Conservation (phyloP, 352 stramenopile species). For the Phytopythium aichiense region DNA sequence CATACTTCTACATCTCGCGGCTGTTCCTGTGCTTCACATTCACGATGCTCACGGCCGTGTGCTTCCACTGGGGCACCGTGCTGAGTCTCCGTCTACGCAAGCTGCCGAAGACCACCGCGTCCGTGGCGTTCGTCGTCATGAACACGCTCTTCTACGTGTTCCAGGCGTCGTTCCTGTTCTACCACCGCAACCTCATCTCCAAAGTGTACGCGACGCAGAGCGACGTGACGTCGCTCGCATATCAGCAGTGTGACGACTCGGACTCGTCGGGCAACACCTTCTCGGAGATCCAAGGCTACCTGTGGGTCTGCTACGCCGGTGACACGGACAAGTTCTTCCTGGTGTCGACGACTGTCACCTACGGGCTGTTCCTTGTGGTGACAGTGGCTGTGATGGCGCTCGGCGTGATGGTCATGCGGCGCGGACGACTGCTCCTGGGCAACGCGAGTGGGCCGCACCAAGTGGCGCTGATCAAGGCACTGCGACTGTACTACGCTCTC, state of each 20-base stretch:
- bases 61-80: slow-evolving; percentile 86
- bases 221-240: slow-evolving; percentile 60
- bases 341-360: slow-evolving; percentile 74
- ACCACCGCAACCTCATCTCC: slow-evolving; percentile 58
- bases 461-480: slow-evolving; percentile 76
- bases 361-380: slow-evolving; percentile 70
- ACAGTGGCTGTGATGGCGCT: slow-evolving; percentile 79
- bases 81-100: slow-evolving; percentile 74
- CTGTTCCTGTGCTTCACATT: slow-evolving; percentile 84
- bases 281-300: slow-evolving; percentile 82
- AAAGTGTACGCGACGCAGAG: slow-evolving; percentile 74
- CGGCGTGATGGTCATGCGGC: slow-evolving; percentile 84
- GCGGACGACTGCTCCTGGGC: slow-evolving; percentile 66
- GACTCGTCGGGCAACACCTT: slow-evolving; percentile 68
- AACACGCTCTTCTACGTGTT: slow-evolving; percentile 83
- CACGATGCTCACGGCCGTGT: slow-evolving; percentile 86
- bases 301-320: slow-evolving; percentile 76
- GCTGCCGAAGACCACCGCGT: slow-evolving; percentile 61
- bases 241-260: slow-evolving; percentile 62
- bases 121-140: slow-evolving; percentile 58
- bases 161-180: slow-evolving; percentile 67
- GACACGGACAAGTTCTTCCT: slow-evolving; percentile 77
- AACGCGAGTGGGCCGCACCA: slow-evolving; percentile 71
- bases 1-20: slow-evolving; percentile 83
- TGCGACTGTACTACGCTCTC: slow-evolving; percentile 82